These are phyloP conservation scores for Trichosporon sp. DNA, from an alignment of 1,284 basidiomycete species.

Conservation along the genomic window DNA sequence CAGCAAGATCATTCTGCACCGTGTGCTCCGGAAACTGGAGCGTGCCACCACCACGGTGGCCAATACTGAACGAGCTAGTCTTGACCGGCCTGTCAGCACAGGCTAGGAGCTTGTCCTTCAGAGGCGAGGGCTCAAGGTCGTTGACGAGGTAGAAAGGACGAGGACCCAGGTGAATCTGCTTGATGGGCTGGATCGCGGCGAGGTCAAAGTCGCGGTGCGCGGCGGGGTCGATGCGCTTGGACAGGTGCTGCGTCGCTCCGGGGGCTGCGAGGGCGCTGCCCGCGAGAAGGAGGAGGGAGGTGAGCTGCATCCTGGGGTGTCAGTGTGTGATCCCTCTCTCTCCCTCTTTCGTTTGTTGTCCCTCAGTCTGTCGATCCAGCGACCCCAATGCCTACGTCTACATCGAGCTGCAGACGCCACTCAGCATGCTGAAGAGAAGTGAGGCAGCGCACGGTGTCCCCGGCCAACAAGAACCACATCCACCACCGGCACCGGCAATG, in stretches of 20 bases:
- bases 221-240: neutral
- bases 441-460: too few species aligned
- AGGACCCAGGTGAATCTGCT: constrained; percentile 17
- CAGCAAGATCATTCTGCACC: constrained; percentile 16
- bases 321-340: neutral
- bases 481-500: too few species aligned
- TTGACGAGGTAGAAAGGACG: constrained; percentile 23
- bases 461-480: too few species aligned
- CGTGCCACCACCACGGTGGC: constrained; percentile 20
- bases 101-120: constrained; percentile 18
- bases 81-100: constrained; percentile 7
- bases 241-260: neutral
- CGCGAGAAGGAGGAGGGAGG: neutral
- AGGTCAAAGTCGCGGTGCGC: constrained; percentile 3
- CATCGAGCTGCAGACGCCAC: too few species aligned
- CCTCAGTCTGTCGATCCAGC: too few species aligned
- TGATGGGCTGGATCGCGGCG: constrained; percentile 6
- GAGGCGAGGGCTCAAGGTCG: constrained; percentile 15
- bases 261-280: neutral
- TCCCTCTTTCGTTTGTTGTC: neutral
- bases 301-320: neutral
- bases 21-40: constrained; percentile 25
- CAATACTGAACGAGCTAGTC: constrained; percentile 10
- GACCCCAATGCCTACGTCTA: too few species aligned
- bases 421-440: too few species aligned